These are phyloP conservation scores for Arthrobotrys sphaeroides DNA, from an alignment of 2,329 filamentous ascomycete genomes.

Conservation along the genomic window DNA sequence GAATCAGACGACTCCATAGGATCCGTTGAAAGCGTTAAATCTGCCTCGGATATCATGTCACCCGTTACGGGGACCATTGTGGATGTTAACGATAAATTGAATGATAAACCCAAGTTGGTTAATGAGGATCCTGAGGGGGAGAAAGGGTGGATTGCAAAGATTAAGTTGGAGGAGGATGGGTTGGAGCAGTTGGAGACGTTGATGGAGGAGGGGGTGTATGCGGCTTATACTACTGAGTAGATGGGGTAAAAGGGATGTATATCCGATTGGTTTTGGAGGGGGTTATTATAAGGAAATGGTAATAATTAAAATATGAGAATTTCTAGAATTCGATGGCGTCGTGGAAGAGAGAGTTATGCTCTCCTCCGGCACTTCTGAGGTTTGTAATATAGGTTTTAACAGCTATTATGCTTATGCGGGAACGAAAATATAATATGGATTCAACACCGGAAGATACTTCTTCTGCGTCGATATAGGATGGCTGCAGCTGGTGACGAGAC, in stretches of 20 bases:
- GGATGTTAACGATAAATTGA: conserved; percentile 76
- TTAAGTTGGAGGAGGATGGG: conserved; percentile 74
- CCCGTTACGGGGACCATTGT: conserved; percentile 81
- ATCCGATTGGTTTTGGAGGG: neutral
- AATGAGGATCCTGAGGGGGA: conserved; percentile 87
- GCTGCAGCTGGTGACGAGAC: no score
- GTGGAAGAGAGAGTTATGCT: neutral
- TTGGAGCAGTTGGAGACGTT: conserved; percentile 75
- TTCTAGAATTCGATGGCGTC: neutral
- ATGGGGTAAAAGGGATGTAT: neutral
- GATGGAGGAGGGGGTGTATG: conserved; percentile 82
- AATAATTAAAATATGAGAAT: neutral
- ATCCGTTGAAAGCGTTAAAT: conserved; percentile 97
- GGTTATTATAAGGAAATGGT: neutral
- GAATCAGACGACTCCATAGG: conserved; percentile 83
- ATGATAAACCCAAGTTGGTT: conserved; percentile 85
- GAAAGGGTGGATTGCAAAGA: conserved; percentile 92
- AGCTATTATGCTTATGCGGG: conserved; percentile 23
- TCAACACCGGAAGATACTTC: conserved; percentile 26
- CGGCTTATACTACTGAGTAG: conserved; percentile 70
- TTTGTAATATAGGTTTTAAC: conserved; percentile 41
- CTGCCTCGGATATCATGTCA: conserved; percentile 94
- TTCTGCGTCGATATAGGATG: no score
- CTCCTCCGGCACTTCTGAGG: neutral
- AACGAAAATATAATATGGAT: conserved; percentile 21